Base-by-base conservation (phyloP, 768 basidiomycete genomes). In the Tulasnella sp. region DNA sequence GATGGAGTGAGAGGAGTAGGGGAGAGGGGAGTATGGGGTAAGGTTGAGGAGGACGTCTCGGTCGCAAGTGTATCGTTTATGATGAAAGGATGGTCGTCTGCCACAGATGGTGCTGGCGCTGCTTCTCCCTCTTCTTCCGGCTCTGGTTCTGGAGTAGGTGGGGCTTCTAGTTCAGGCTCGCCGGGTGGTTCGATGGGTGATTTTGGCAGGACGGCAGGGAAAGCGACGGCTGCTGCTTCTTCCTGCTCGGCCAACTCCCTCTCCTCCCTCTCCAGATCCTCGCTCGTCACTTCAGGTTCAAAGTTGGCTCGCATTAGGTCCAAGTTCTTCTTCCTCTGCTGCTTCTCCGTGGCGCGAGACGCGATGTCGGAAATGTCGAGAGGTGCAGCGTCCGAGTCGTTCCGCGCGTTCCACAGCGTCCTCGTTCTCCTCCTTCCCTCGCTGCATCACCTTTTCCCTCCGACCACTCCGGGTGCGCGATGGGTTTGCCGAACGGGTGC, bases 201-300 rank as follows among this genome's bases (percentile, higher is more conserved):
- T 44, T 7, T 40, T 40, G 40, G 52, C 19, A 18, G 52, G n/a
- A 56, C 52, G 52, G 52, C 52, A 40, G 74, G 74, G 74, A 40
- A 48, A 34, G 74, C 39, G 39, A 34, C 39, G 6, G 74, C 74
- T 6, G 34, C 39, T 21, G 40, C 46, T 52, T 75, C 74, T 27
- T 75, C 74, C 21, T 42, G 74, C 44, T 76, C 75, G 7, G 75
- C 75, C 34, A 76, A 46, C 44, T 76, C 42, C 10, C 75, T 38
- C 44, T 76, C 75, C 31, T 76, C 75, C 27, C 44, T 36, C 31
- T 44, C 48, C 18, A 48, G 42, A 21, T 76, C 75, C 48, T 76
- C 75, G 48, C 12, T 46, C 34, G 75, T 76, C 42, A 24, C 18
- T 6, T 16, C 42, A n/a, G 75, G 75, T 40, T 76, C 42, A 36